Percentiles rank a stretch among this genome's conserved stretches.
These are phyloP conservation scores for Kwoniella sp. DNA, from an alignment of 768 basidiomycete genomes.

Conservation along the genomic window DNA sequence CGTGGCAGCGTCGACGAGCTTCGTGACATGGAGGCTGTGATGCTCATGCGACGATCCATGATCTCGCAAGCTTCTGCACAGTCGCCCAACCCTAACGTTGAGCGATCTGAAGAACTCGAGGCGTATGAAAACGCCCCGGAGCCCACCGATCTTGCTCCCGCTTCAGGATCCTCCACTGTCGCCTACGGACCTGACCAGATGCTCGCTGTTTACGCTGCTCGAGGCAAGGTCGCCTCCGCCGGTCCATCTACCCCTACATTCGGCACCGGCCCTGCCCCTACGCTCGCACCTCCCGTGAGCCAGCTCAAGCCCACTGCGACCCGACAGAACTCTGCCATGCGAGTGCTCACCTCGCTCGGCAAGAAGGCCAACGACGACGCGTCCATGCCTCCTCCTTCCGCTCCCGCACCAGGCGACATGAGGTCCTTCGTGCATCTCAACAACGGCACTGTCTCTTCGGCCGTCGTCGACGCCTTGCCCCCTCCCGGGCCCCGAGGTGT, in stretches of 20 bases:
- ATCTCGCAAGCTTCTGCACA: constrained; percentile 41
- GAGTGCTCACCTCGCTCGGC: constrained; percentile 18
- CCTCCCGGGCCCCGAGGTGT: constrained; percentile 26
- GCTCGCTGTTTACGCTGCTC: constrained; percentile 49
- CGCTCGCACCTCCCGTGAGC: neutral
- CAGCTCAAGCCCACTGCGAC: constrained; percentile 16
- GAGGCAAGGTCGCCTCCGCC: constrained; percentile 25
- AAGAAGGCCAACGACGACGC: constrained; percentile 13
- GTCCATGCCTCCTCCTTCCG: constrained; percentile 13
- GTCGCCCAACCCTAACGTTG: constrained; percentile 17
- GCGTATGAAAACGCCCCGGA: constrained; percentile 17
- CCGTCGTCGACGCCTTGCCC: constrained; percentile 25
- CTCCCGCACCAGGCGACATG: constrained; percentile 33
- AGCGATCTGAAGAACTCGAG: constrained; percentile 30
- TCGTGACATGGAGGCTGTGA: constrained; percentile 43
- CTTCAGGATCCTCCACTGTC: constrained; percentile 20
- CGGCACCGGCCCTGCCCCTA: neutral
- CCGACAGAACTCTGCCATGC: constrained; percentile 17
- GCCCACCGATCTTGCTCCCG: constrained; percentile 9
- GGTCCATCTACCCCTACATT: constrained; percentile 13
- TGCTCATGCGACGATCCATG: constrained; percentile 44
- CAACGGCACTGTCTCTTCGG: constrained; percentile 26
- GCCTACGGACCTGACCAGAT: constrained; percentile 47
- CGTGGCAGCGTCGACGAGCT: constrained; percentile 45
- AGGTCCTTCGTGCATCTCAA: constrained; percentile 33